phyloP scores from a whole-genome alignment of 2,329 filamentous ascomycete species.

The Stylonectria norvegica region DNA sequence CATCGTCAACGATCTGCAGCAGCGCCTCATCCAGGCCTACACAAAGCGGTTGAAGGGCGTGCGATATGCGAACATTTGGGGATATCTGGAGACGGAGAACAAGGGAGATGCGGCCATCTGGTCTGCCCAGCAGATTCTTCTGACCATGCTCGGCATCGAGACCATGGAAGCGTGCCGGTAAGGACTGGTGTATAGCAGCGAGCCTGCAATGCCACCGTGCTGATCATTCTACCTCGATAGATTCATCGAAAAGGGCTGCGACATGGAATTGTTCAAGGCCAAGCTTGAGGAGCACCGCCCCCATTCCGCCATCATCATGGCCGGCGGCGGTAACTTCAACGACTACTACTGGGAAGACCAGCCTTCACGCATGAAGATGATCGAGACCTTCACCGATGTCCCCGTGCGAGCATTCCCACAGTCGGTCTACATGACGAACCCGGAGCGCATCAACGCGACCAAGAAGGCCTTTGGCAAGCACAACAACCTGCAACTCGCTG shows the following conservation, averaged over 20 bases:
- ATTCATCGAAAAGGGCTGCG: constrained; percentile 24
- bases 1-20: constrained; percentile 26
- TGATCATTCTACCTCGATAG: constrained; percentile 16
- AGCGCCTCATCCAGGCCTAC: constrained; percentile 25
- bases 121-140: constrained; percentile 26
- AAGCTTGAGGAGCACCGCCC: constrained; percentile 24
- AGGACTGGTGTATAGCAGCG: constrained; percentile 2
- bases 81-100: constrained; percentile 28
- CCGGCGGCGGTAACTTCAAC: constrained; percentile 27
- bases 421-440: constrained; percentile 23
- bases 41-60: constrained; percentile 23
- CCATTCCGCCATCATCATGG: constrained; percentile 28
- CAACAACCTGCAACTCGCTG: constrained; percentile 24
- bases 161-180: constrained; percentile 28
- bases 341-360: constrained; percentile 30
- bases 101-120: constrained; percentile 28
- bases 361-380: constrained; percentile 30
- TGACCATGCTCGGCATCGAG: constrained; percentile 26
- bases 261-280: constrained; percentile 20
- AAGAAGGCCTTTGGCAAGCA: constrained; percentile 18
- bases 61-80: constrained; percentile 28
- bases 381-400: constrained; percentile 19
- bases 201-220: too few relatives aligned
- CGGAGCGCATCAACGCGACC: constrained; percentile 21
- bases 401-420: constrained; percentile 26